Evolutionary conservation across 2,329 filamentous ascomycete species (phyloP).

Genomic region (Aspergillus novoparasiticus): DNA sequence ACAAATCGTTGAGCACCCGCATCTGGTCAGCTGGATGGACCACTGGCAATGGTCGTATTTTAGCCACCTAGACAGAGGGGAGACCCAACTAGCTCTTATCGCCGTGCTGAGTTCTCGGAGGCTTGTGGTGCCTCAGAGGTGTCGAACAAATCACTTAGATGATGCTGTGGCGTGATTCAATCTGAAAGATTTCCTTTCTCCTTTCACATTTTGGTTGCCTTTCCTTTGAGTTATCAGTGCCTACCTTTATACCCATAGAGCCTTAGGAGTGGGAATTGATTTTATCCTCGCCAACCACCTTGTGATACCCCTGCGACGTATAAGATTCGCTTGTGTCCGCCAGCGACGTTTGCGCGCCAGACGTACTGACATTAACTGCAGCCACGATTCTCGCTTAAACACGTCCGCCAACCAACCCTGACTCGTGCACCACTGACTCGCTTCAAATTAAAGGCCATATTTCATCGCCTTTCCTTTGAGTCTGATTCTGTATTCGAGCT

Average conservation of each 20-base stretch:
- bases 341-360: conserved; percentile 2
- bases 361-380: background rate
- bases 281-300: background rate
- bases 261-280: background rate
- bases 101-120: background rate
- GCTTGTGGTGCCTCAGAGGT: background rate
- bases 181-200: background rate
- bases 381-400: background rate
- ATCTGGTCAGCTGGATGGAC: conserved; percentile 4
- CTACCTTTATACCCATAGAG: background rate
- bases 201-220: background rate
- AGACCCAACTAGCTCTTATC: background rate
- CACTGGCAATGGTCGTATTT: conserved; percentile 4
- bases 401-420: background rate
- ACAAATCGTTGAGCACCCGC: background rate
- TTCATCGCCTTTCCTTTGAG: background rate
- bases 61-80: background rate
- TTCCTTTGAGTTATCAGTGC: background rate
- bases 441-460: background rate
- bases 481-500: background rate
- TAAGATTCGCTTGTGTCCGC: background rate
- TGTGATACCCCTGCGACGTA: background rate
- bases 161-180: background rate
- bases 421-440: background rate
- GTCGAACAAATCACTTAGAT: background rate